Base-by-base conservation (phyloP, 2,329 filamentous ascomycete genomes). In the Keithomyces neogunnii region DNA sequence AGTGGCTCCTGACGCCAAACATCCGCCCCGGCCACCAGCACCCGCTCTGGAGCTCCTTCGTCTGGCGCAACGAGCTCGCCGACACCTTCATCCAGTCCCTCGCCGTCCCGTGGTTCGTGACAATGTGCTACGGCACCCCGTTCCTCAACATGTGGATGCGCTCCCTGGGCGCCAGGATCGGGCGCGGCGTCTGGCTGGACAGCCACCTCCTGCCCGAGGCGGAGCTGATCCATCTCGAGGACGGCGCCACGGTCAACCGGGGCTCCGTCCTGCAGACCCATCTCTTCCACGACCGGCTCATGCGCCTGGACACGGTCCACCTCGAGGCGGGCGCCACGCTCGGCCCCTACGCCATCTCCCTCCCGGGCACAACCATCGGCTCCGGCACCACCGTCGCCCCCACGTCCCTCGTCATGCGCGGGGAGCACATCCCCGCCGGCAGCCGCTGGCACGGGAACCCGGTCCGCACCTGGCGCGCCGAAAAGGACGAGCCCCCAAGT, bases 81-180 rank as follows among this genome's bases (percentile, higher is more conserved):
- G 78, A 81, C 58, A 64, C 67, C 31, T 84, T 88, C 60, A 68
- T 88, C 45, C 73, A 78, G 47, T 52, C 51, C 7, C 45, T 59
- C 7, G 56, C 54, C 8, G 49, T 57, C 1, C 57, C 57, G 3
- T 56, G 54, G 46, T 45, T 58, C 42, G 53, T 54, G 2, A 40
- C 39, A 11, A 38, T 44, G 28, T 52, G 52, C 48, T 57, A 58
- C 49, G 57, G 57, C 51, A 59, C 57, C 3, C 56, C 57, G 0
- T 28, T 59, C 2, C 53, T 59, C 9, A 45, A 43, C 31, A 48
- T 51, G 44, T 58, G 56, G 52, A 48, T 59, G 52, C 53, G 55
- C 28, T 46, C 55, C 1, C 51, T 59, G 2, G 57, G 57, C 2
- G 56, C 56, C n/a, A 53, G 54, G 32, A 52, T 59, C 26, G 57